Evolutionary conservation across 2,329 filamentous ascomycete species (phyloP), one percentile per base, ranked within the genome.

Genomic region (Cercospora sp.): DNA sequence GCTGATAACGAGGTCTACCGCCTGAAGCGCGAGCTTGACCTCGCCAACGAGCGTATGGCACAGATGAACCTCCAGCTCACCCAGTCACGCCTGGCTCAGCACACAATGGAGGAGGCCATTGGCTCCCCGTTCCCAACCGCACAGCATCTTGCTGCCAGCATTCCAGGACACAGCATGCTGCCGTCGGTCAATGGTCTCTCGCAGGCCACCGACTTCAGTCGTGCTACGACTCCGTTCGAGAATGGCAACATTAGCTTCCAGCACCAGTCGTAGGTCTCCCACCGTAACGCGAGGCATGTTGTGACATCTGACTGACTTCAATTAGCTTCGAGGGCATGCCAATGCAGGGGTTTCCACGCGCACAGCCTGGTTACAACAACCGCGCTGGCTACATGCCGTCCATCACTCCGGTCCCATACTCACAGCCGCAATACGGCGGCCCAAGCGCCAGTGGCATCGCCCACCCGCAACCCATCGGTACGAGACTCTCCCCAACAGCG

Each of bases 11-110:
- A 93, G 77, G 81, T 93, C 30, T 81, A 88, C 68, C 88, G 87
- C 62, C 83, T 94, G 66, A 91, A 91, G 81, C 80, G 89, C 63
- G 88, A 93, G 79, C 86, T 94, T 62, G 89, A 89, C 53, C 85
- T 88, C 69, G 90, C 91, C 40, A 88, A 91, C 69, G 88, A 84
- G 77, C 87, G 89, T 75, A 91, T 94, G 75, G 86, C 85, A 57
- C 89, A 87, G 66, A 88, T 93, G 76, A 90, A 91, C 67, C 86
- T 91, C 64, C 89, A 93, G 80, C 84, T 92, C 69, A 85, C 88
- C 45, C 87, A 91, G 71, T 88, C 84, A 26, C 88, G 88, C 32
- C 85, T 88, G 66, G 82, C 83, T 37, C 88, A 87, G 74, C 82
- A 86, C 63, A 90, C 87, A 10, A 80, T 86, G 65, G 86, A 88